phyloP scores from a whole-genome alignment of 805 yeast species.

The Wickerhamiella bombiphila region DNA sequence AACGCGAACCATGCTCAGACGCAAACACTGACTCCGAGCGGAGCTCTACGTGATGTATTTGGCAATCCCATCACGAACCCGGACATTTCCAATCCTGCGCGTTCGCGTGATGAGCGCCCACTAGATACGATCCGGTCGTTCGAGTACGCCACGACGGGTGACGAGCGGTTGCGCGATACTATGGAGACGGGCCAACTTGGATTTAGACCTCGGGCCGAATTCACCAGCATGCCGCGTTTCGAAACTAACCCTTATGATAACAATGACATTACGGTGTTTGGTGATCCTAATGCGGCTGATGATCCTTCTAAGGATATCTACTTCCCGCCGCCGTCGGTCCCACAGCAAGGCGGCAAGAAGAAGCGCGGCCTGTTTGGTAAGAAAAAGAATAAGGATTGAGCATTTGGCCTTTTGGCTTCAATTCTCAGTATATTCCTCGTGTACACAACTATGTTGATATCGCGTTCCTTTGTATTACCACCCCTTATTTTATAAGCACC shows the following conservation, averaged over 20 bases:
- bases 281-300: constrained; percentile 28
- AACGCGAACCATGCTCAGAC: constrained; percentile 25
- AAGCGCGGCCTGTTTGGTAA: constrained; percentile 76
- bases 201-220: constrained; percentile 63
- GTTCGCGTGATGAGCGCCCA: constrained; percentile 91
- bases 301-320: constrained; percentile 22
- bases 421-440: too few relatives aligned
- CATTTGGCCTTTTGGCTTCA: too few relatives aligned
- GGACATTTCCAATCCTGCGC: constrained; percentile 85
- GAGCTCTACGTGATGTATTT: constrained; percentile 61
- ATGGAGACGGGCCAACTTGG: constrained; percentile 68
- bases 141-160: constrained; percentile 91
- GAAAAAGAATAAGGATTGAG: constrained; percentile 31
- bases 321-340: constrained; percentile 32
- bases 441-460: not conserved
- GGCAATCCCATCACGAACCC: constrained; percentile 68
- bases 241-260: constrained; percentile 23
- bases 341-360: constrained; percentile 35
- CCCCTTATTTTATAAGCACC: too few relatives aligned
- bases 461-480: not conserved
- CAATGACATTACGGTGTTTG: constrained; percentile 28
- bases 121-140: constrained; percentile 87
- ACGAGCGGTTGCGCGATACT: constrained; percentile 59
- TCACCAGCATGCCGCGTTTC: constrained; percentile 44
- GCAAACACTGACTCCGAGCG: constrained; percentile 32